These are phyloP conservation scores for Vinca minor DNA, from an alignment of 257 asterid species.

Conservation along the genomic window DNA sequence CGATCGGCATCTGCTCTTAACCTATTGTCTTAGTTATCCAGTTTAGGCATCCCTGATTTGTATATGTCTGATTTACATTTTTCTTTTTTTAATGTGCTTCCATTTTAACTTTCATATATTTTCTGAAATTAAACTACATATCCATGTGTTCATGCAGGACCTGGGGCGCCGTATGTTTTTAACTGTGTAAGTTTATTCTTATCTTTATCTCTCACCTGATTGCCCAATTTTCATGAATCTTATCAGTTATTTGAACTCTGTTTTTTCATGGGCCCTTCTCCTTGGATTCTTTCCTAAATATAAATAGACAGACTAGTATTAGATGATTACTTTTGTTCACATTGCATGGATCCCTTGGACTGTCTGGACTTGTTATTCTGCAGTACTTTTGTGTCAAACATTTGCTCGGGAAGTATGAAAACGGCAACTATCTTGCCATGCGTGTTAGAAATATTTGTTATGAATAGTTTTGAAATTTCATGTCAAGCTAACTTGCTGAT, in stretches of 20 bases:
- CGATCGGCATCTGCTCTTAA: neutral
- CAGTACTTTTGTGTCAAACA: neutral
- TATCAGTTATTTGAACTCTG: neutral
- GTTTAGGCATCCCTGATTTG: neutral
- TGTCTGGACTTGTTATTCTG: neutral
- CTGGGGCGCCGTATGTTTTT: slow-evolving; percentile 82
- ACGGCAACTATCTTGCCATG: too few relatives aligned
- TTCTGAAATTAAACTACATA: neutral
- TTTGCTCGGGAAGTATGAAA: neutral
- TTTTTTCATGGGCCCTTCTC: neutral
- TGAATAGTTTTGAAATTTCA: slow-evolving; percentile 1
- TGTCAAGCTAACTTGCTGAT: neutral
- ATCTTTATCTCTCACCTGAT: slow-evolving; percentile 5
- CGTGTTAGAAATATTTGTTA: neutral
- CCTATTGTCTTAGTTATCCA: neutral
- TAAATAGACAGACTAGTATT: neutral
- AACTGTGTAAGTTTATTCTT: slow-evolving; percentile 69
- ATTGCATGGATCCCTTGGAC: neutral
- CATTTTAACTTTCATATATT: neutral
- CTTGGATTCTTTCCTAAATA: neutral
- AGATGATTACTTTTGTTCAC: neutral
- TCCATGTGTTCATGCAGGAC: slow-evolving; percentile 44
- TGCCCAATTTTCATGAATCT: neutral
- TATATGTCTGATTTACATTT: neutral
- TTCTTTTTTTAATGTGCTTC: neutral